phyloP scores from a whole-genome alignment of 2,329 filamentous ascomycete genomes.

The Cladorrhinum sp. region DNA sequence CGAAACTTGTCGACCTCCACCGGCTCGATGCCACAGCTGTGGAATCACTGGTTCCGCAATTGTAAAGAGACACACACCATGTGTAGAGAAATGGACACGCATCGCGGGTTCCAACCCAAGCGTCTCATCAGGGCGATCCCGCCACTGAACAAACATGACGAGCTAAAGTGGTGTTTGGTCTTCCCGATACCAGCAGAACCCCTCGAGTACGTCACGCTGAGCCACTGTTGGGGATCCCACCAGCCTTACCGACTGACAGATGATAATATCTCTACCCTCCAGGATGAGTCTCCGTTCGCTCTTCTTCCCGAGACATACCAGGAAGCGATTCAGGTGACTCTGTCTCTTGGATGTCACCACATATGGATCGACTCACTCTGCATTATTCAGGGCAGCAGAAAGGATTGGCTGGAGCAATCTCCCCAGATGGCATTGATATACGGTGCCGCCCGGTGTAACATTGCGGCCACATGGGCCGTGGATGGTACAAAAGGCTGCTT shows the following conservation, averaged over 20 bases:
- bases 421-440: background rate
- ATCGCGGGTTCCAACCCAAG: no score
- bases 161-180: no score
- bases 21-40: background rate
- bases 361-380: background rate
- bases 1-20: background rate
- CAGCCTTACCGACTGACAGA: no score
- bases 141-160: no score
- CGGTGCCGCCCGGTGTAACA: background rate
- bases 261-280: background rate
- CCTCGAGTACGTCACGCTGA: no score
- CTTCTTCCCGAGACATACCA: background rate
- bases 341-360: background rate
- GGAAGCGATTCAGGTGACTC: background rate
- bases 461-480: background rate
- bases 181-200: no score
- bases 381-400: background rate
- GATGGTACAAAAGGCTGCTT: background rate
- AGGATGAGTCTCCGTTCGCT: background rate
- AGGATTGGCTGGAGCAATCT: constrained; percentile 3
- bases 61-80: background rate
- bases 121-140: no score
- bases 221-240: no score
- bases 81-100: background rate
- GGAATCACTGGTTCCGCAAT: background rate